These are phyloP conservation scores for Marasmius fiardii DNA, from an alignment of 1,284 basidiomycete species.

Conservation along the genomic window DNA sequence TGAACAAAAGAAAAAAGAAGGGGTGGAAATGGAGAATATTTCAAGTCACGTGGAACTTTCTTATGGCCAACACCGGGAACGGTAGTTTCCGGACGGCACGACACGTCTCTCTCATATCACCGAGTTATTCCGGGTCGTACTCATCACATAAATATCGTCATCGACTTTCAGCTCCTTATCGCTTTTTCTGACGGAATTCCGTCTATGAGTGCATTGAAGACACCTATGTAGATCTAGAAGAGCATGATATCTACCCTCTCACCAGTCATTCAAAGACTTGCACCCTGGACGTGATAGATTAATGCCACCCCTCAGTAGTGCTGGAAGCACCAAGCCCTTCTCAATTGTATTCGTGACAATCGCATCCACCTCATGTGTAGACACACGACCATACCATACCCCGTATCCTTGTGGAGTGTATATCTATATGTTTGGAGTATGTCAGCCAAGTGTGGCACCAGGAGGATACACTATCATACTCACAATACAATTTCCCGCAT, in stretches of 20 bases:
- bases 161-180: too few species aligned
- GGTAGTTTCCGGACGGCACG: too few species aligned
- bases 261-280: constrained; percentile 73
- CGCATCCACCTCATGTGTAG: constrained; percentile 81
- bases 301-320: constrained; percentile 79
- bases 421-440: constrained; percentile 77
- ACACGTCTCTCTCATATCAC: too few species aligned
- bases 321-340: constrained; percentile 77
- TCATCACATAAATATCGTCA: too few species aligned
- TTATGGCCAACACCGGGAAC: too few species aligned
- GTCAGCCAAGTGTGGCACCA: background rate
- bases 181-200: background rate
- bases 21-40: background rate
- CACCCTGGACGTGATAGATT: constrained; percentile 67
- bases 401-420: constrained; percentile 82
- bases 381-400: constrained; percentile 93
- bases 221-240: background rate
- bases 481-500: constrained; percentile 89
- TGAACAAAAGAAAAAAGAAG: background rate
- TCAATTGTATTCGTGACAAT: constrained; percentile 88
- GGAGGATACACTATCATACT: constrained; percentile 27
- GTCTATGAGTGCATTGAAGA: background rate
- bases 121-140: too few species aligned
- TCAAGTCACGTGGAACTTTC: background rate
- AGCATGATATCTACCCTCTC: too few species aligned